phyloP scores from a whole-genome alignment of 2,329 filamentous ascomycete species.

The Truncatella angustata region DNA sequence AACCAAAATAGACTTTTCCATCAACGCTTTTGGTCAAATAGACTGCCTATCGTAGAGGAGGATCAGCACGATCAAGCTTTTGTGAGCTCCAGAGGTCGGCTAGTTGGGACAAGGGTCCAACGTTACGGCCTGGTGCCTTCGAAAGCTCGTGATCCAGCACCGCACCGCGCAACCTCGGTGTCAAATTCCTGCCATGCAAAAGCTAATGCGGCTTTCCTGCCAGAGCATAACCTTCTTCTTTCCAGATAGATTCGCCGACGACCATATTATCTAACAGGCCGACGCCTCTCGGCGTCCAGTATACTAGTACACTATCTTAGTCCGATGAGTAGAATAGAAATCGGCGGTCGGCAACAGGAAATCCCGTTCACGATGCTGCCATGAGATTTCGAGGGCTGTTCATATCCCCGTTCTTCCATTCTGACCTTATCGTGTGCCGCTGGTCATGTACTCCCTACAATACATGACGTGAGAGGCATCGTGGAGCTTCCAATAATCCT shows the following conservation, averaged over 20 bases:
- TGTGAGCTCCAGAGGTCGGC: not conserved
- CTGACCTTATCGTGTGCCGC: no score
- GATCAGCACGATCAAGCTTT: no score
- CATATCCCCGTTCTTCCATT: no score
- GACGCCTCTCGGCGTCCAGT: no score
- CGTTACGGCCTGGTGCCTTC: not conserved
- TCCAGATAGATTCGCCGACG: not conserved
- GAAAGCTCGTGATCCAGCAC: not conserved
- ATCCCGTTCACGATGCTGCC: no score
- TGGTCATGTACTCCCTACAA: no score
- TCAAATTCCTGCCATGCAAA: not conserved
- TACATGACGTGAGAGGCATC: no score
- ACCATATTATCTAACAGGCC: no score
- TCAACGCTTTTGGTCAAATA: not conserved
- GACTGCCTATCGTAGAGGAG: not conserved
- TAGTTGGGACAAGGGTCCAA: not conserved
- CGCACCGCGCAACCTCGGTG: not conserved
- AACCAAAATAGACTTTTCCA: not conserved
- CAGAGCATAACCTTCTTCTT: not conserved
- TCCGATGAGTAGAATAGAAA: no score
- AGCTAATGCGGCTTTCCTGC: slow-evolving; percentile 1
- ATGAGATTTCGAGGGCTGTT: no score
- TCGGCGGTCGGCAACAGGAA: no score
- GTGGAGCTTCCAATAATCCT: not conserved
- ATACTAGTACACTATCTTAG: no score